Evolutionary conservation across 2,329 filamentous ascomycete species (phyloP).

Genomic region (Penicillium rolfsii): DNA sequence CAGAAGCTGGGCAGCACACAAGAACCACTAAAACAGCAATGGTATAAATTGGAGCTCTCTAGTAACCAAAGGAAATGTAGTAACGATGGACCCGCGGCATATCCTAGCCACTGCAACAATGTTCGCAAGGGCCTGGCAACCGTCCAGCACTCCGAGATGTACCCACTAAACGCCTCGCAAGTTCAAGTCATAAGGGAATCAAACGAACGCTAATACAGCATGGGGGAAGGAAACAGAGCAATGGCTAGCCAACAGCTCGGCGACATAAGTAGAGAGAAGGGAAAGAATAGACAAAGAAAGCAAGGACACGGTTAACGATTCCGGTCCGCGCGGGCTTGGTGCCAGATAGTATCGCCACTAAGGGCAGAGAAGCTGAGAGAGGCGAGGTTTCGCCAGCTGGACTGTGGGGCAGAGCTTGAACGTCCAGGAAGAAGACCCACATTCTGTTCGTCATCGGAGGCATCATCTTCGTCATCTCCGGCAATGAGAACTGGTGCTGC

Average conservation of each 20-base stretch:
- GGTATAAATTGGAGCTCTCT: slow-evolving; percentile 15
- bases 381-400: slow-evolving; percentile 50
- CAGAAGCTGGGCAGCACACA: neutral
- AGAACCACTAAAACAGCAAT: slow-evolving; percentile 4
- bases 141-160: slow-evolving; percentile 26
- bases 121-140: slow-evolving; percentile 21
- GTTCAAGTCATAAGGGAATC: slow-evolving; percentile 25
- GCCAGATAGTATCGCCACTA: slow-evolving; percentile 52
- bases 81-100: slow-evolving; percentile 28
- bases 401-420: slow-evolving; percentile 38
- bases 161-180: slow-evolving; percentile 35
- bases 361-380: slow-evolving; percentile 50
- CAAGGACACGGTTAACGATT: slow-evolving; percentile 35
- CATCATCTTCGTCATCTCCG: slow-evolving; percentile 37
- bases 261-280: slow-evolving; percentile 18
- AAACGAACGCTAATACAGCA: slow-evolving; percentile 41
- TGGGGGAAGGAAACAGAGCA: slow-evolving; percentile 27
- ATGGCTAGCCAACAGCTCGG: slow-evolving; percentile 16
- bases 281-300: slow-evolving; percentile 19
- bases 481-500: slow-evolving; percentile 56
- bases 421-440: slow-evolving; percentile 41
- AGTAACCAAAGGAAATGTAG: slow-evolving; percentile 17
- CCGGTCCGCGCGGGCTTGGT: slow-evolving; percentile 45
- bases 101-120: slow-evolving; percentile 26
- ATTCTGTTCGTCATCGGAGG: slow-evolving; percentile 50